These are phyloP conservation scores for Alternaria sp. DNA, from an alignment of 2,329 filamentous ascomycete species.

Conservation along the genomic window DNA sequence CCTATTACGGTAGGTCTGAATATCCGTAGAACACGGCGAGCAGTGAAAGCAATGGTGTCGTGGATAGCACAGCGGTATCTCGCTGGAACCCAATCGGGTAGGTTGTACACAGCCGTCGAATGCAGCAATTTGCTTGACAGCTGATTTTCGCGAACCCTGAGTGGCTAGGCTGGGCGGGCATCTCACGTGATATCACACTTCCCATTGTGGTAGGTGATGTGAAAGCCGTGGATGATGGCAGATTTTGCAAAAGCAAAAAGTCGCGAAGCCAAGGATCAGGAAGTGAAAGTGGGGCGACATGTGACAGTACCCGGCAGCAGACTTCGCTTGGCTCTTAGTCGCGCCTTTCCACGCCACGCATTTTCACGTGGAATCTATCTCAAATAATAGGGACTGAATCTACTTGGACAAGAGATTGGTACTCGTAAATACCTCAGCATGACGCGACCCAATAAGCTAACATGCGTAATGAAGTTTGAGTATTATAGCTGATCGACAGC, in stretches of 20 bases:
- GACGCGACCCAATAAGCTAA: no score
- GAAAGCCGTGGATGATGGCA: background rate
- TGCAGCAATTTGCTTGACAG: background rate
- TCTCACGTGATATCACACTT: background rate
- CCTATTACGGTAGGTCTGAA: background rate
- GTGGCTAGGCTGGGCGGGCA: background rate
- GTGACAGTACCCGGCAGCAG: background rate
- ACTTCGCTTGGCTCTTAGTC: background rate
- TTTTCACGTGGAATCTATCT: background rate
- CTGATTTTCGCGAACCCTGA: background rate
- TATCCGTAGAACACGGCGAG: background rate
- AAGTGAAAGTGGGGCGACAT: background rate
- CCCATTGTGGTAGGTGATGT: background rate
- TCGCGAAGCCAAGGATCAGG: background rate
- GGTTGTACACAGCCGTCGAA: background rate
- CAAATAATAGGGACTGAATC: background rate
- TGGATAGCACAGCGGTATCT: background rate
- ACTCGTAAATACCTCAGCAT: no score
- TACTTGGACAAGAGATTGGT: background rate
- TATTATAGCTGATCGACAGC: background rate
- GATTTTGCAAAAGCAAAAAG: slow-evolving; percentile 1
- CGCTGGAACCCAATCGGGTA: background rate
- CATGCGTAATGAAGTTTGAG: no score
- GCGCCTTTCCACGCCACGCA: background rate
- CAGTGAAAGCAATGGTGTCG: background rate